Percentiles rank a stretch among this genome's conserved stretches.
These are phyloP conservation scores for Chiua virens DNA, from an alignment of 768 basidiomycete genomes.

Conservation along the genomic window DNA sequence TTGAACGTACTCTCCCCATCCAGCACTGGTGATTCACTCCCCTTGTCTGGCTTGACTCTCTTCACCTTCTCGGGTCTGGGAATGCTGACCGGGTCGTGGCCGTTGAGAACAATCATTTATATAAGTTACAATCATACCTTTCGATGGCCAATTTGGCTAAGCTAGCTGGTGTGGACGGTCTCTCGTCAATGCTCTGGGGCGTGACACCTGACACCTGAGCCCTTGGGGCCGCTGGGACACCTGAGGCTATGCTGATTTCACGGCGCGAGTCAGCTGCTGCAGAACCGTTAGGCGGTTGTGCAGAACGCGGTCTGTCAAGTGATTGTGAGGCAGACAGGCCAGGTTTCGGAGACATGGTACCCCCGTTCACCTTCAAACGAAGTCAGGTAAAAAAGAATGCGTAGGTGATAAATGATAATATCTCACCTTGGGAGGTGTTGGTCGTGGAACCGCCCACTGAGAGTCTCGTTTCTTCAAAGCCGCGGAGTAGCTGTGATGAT, in stretches of 20 bases:
- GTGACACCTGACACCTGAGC: slow-evolving; percentile 44
- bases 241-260: slow-evolving; percentile 23
- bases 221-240: slow-evolving; percentile 49
- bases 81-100: slow-evolving; percentile 43
- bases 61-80: slow-evolving; percentile 81
- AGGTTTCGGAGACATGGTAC: slow-evolving; percentile 29
- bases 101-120: neutral
- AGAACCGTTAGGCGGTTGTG: slow-evolving; percentile 42
- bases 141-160: slow-evolving; percentile 64
- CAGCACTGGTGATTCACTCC: slow-evolving; percentile 36
- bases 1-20: slow-evolving; percentile 30
- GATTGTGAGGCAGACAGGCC: slow-evolving; percentile 27
- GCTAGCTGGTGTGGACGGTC: slow-evolving; percentile 30
- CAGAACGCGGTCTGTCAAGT: slow-evolving; percentile 31
- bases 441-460: slow-evolving; percentile 44
- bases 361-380: slow-evolving; percentile 26
- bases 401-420: accelerated
- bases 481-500: slow-evolving; percentile 58
- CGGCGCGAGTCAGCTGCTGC: slow-evolving; percentile 41
- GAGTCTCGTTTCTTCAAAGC: slow-evolving; percentile 73
- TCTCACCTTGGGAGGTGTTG: slow-evolving; percentile 34
- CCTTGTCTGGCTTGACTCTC: slow-evolving; percentile 44
- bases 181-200: slow-evolving; percentile 26
- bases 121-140: slow-evolving; percentile 43
- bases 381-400: neutral